phyloP scores from a whole-genome alignment of 2,329 filamentous ascomycete species.

The Phaeophleospora eucalypticola region DNA sequence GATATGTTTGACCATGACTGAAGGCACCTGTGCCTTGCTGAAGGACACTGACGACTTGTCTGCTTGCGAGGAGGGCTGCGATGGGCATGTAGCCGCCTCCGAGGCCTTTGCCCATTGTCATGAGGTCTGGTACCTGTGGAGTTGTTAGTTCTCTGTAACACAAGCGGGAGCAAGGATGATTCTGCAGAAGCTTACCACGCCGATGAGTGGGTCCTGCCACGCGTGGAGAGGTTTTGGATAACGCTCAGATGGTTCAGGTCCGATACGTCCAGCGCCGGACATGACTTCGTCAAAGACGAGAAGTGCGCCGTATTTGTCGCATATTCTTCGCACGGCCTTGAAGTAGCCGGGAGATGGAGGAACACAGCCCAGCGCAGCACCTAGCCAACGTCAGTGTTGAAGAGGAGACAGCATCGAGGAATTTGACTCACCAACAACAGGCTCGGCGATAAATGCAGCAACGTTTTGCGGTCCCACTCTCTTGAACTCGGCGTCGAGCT shows the following conservation, averaged over 20 bases:
- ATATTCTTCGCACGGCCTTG: conserved; percentile 62
- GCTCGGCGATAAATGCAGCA: conserved; percentile 69
- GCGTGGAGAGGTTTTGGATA: conserved; percentile 49
- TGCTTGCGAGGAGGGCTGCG: conserved; percentile 55
- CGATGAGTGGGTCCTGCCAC: conserved; percentile 54
- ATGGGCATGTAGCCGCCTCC: conserved; percentile 61
- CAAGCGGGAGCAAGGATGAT: too few relatives aligned
- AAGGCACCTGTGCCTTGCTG: conserved; percentile 46
- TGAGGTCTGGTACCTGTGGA: conserved; percentile 55
- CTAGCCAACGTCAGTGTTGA: too few relatives aligned
- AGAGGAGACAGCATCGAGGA: too few relatives aligned
- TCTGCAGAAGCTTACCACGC: conserved; percentile 27
- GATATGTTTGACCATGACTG: conserved; percentile 61
- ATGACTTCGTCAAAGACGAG: conserved; percentile 79
- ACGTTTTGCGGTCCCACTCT: conserved; percentile 61
- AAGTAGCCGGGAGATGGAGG: conserved; percentile 66
- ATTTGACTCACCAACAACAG: conserved; percentile 58
- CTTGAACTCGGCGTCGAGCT: conserved; percentile 65
- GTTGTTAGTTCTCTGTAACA: too few relatives aligned
- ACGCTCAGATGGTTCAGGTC: conserved; percentile 35
- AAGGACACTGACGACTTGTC: conserved; percentile 49
- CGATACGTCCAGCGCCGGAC: conserved; percentile 61
- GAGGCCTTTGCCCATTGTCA: conserved; percentile 63
- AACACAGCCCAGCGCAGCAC: conserved; percentile 46
- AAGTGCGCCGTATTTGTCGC: conserved; percentile 66